Evolutionary conservation across 345 rosid genomes (phyloP).

Genomic region (Gossypium rotundifolium): DNA sequence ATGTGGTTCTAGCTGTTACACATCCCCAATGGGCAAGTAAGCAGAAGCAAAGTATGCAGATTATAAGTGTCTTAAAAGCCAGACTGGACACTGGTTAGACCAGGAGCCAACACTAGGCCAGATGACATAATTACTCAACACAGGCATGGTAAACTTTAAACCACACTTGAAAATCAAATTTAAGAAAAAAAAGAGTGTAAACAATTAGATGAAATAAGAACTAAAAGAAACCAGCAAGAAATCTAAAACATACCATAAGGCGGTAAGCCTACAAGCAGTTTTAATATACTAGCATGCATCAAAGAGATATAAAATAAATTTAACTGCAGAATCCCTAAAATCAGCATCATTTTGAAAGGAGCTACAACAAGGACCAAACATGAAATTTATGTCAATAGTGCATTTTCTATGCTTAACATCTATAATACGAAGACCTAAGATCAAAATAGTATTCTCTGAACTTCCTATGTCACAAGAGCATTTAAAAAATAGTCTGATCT

Average conservation of each 20-base stretch:
- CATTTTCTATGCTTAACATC: not conserved
- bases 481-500: not conserved
- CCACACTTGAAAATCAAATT: not conserved
- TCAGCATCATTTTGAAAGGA: not conserved
- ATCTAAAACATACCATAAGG: not conserved
- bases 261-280: not conserved
- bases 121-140: not conserved
- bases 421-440: not conserved
- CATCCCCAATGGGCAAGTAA: not conserved
- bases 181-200: not conserved
- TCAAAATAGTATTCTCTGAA: too few relatives aligned
- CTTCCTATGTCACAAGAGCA: not conserved
- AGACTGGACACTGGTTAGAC: not conserved
- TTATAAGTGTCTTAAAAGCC: not conserved
- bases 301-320: not conserved
- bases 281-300: not conserved
- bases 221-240: not conserved
- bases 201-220: not conserved
- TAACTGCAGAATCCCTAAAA: not conserved
- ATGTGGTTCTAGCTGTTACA: not conserved
- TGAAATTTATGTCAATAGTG: not conserved
- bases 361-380: not conserved
- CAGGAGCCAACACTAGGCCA: not conserved
- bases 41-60: not conserved
- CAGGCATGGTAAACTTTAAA: not conserved